Base-by-base conservation (phyloP, 1,284 basidiomycete genomes). In the Fomitopsis betulina region DNA sequence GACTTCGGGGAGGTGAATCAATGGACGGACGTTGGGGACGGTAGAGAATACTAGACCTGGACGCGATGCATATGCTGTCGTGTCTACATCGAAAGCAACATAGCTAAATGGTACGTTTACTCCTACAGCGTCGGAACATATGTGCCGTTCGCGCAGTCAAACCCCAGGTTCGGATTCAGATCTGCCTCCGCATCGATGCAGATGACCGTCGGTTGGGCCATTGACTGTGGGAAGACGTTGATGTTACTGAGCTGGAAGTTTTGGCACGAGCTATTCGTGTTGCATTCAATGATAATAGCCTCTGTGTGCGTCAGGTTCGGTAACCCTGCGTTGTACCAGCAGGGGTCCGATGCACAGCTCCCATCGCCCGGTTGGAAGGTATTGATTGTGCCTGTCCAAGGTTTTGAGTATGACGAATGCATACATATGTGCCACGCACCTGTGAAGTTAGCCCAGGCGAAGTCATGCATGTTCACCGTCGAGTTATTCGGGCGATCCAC, bases 251-350 rank as follows among this genome's bases (percentile, higher is more conserved):
- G 17, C 21, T 37, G n/a, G 49, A 51, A 51, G 32, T 51, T 35
- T 19, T 35, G 49, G 33, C 49, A 51, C 49, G 49, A 51, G 33
- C 8, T 51, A 27, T 51, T 35, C n/a, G 49, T 35, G 33, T 51
- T 51, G 49, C 49, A 51, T 17, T 51, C 49, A 19, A 51, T 35
- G 30, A 51, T 51, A 32, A 51, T 51, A 13, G 49, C 30, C 32
- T 51, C 49, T 12, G 49, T 51, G 49, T 51, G 49, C 49, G 49
- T 51, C 6, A 51, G 47, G 17, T 51, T 51, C n/a, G 49, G 49
- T 7, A 51, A 32, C 19, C 49, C 49, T 27, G n/a, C 49, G 12
- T 51, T 51, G 32, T 51, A 51, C 49, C 49, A 51, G 49, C 49
- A 51, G 32, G 49, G 49, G 33, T 37, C 33, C 9, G 32, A n/a